Evolutionary conservation across 805 yeast genomes (phyloP).

Genomic region (Wickerhamiella alocasiicola): DNA sequence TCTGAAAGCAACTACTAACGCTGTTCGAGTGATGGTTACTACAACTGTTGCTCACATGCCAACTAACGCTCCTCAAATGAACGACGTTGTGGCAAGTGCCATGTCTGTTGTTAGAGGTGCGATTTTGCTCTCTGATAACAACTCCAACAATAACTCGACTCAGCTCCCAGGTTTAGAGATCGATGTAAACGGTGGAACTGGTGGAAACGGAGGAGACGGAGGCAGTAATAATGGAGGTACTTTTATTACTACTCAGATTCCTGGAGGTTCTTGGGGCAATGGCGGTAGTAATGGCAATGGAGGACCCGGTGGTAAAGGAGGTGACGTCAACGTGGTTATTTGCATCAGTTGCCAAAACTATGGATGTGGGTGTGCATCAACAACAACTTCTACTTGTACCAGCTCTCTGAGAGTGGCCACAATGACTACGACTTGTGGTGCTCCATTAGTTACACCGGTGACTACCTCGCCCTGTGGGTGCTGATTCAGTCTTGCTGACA

Average conservation of each 20-base stretch:
- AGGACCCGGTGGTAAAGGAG: slow-evolving; percentile 8
- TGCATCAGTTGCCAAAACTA: slow-evolving; percentile 8
- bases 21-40: neutral
- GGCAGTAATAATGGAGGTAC: slow-evolving; percentile 1
- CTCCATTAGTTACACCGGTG: too few species aligned
- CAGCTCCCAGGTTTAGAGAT: neutral
- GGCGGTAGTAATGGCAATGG: slow-evolving; percentile 2
- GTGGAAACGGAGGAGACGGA: slow-evolving; percentile 8
- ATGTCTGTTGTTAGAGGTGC: neutral
- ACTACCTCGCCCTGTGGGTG: too few species aligned
- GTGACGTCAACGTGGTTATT: slow-evolving; percentile 10
- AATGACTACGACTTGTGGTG: too few species aligned
- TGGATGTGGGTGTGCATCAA: neutral
- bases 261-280: neutral
- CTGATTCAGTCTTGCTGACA: too few species aligned
- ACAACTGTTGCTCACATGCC: neutral
- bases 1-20: neutral
- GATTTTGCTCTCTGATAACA: neutral
- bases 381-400: neutral
- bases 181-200: slow-evolving; percentile 3
- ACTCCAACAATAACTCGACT: neutral
- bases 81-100: slow-evolving; percentile 1
- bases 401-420: too few species aligned
- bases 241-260: neutral
- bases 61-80: neutral